A percentile compares a stretch with the other conserved stretches of the same genome.
Conservation (phyloP, 75 land plant species). For the Pseudotsuga menziesii region DNA sequence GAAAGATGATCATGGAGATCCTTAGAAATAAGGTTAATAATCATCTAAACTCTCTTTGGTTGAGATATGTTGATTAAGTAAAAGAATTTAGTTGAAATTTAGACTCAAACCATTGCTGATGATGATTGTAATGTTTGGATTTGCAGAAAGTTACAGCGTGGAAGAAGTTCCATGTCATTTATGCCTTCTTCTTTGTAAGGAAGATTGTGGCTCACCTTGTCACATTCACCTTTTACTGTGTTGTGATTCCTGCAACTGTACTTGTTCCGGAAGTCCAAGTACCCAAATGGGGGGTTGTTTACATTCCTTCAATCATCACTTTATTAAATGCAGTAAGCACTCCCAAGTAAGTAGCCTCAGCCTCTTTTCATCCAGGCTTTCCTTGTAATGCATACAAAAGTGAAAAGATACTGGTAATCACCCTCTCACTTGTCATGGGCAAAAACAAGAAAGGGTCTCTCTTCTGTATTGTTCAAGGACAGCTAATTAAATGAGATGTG, state of each 20-base stretch:
- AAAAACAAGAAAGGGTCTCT: background rate
- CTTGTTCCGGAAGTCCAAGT: conserved; percentile 57
- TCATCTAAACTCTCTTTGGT: no score
- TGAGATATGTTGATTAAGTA: no score
- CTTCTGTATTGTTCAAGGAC: background rate
- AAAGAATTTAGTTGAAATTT: no score
- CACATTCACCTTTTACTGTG: conserved; percentile 17
- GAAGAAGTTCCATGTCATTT: conserved; percentile 71
- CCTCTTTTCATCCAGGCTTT: background rate
- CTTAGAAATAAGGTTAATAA: conserved; percentile 10
- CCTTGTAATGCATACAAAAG: no score
- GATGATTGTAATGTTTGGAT: no score
- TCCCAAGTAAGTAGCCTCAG: no score
- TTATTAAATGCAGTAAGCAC: no score
- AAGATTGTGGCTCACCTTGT: conserved; percentile 65
- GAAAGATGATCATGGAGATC: conserved; percentile 54
- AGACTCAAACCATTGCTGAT: no score
- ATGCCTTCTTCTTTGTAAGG: conserved; percentile 70
- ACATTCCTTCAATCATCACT: conserved; percentile 67
- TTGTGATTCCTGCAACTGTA: conserved; percentile 50
- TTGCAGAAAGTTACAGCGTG: conserved; percentile 16
- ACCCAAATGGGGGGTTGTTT: conserved; percentile 47
- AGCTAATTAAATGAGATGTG: background rate
- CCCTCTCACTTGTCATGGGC: no score
- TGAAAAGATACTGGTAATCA: no score